phyloP scores from a whole-genome alignment of 169 alveolate genomes.

The Amoebophrya sp. region DNA sequence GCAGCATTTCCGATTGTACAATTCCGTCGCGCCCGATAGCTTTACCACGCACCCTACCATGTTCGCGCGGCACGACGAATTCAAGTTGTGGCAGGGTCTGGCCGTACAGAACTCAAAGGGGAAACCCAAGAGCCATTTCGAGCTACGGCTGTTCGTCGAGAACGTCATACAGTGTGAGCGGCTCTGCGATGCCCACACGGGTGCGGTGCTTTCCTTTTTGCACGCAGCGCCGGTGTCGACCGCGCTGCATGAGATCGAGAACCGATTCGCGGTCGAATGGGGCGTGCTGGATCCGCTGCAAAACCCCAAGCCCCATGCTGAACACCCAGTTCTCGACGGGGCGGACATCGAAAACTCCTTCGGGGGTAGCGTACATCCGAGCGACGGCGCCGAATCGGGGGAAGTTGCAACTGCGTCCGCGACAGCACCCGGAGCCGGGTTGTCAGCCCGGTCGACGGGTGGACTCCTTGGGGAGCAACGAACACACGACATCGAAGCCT shows the following conservation, averaged over 20 bases:
- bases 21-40: not conserved
- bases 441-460: no score
- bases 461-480: no score
- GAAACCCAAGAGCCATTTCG: not conserved
- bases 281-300: no score
- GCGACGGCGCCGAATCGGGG: not conserved
- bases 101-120: not conserved
- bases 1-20: not conserved
- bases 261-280: no score
- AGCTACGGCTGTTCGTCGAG: not conserved
- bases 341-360: no score
- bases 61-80: not conserved
- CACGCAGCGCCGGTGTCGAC: not conserved
- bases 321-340: no score
- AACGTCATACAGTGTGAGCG: not conserved
- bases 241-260: not conserved
- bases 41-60: not conserved
- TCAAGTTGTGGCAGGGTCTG: not conserved
- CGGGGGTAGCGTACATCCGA: not conserved
- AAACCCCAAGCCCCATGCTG: no score
- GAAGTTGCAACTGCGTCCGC: not conserved
- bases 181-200: not conserved
- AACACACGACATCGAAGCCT: no score
- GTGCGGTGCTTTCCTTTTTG: not conserved
- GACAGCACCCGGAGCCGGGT: not conserved